These are phyloP conservation scores for Peribolospora kevripleyi DNA, from an alignment of 768 basidiomycete genomes.

Conservation along the genomic window DNA sequence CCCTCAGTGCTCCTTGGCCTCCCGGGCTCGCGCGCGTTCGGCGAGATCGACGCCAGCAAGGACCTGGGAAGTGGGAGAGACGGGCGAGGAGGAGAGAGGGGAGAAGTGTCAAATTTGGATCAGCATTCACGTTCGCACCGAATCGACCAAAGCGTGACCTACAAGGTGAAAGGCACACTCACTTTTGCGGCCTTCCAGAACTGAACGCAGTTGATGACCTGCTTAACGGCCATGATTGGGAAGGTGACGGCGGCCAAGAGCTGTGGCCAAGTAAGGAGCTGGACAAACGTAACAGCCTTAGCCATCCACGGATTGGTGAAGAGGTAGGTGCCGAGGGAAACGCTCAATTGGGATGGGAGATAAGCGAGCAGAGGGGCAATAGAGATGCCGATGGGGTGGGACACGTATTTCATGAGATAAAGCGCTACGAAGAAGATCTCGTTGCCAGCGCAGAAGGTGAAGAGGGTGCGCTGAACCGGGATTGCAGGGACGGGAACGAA, in stretches of 20 bases:
- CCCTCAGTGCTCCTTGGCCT: too few relatives aligned
- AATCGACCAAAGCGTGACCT: too few relatives aligned
- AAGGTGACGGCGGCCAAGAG: conserved; percentile 36
- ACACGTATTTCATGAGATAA: conserved; percentile 58
- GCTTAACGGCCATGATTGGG: conserved; percentile 55
- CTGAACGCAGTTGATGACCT: conserved; percentile 83
- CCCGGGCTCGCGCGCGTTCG: too few relatives aligned
- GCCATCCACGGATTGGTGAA: conserved; percentile 13
- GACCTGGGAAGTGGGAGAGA: too few relatives aligned
- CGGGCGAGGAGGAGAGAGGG: too few relatives aligned
- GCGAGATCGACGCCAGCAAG: too few relatives aligned
- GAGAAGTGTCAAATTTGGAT: too few relatives aligned
- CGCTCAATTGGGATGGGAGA: neutral
- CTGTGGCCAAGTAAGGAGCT: conserved; percentile 46
- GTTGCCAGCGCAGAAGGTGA: conserved; percentile 80
- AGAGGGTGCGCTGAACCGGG: conserved; percentile 43
- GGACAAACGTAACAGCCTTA: conserved; percentile 1
- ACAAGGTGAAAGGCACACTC: conserved; percentile 12
- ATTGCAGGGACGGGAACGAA: neutral
- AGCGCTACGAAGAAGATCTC: conserved; percentile 86
- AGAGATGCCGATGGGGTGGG: conserved; percentile 37
- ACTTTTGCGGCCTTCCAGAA: conserved; percentile 73
- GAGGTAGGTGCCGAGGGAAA: neutral
- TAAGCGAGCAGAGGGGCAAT: conserved; percentile 11
- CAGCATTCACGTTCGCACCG: too few relatives aligned